A percentile compares a stretch with the other conserved stretches of the same genome.
Conservation (phyloP, 805 yeast genomes). For the Saturnispora hagleri region DNA sequence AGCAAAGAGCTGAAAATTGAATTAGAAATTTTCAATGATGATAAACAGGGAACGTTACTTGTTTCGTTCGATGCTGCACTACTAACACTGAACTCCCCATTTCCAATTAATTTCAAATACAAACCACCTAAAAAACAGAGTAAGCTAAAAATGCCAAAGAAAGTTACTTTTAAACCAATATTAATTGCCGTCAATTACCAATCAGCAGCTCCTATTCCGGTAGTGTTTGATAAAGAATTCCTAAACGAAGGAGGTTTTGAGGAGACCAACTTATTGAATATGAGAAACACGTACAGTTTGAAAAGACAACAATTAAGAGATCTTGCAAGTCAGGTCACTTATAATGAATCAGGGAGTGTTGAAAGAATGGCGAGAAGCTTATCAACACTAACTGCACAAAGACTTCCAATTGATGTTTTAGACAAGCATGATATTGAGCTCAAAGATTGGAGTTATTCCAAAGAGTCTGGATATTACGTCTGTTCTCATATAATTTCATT, state of each 20-base stretch:
- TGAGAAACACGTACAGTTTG: not conserved
- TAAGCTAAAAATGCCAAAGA: not conserved
- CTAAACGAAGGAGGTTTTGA: constrained; percentile 1
- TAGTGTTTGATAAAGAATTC: constrained; percentile 5
- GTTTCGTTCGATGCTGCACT: constrained; percentile 3
- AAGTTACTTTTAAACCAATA: not conserved
- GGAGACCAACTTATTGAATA: not conserved
- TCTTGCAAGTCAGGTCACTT: not conserved
- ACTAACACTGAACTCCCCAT: constrained; percentile 1
- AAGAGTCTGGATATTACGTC: not conserved
- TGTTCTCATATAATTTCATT: constrained; percentile 1
- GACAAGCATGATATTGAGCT: constrained; percentile 1
- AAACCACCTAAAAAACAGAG: not conserved
- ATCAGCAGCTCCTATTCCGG: constrained; percentile 4
- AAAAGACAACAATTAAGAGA: not conserved
- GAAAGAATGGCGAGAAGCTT: not conserved
- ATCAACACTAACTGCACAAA: not conserved
- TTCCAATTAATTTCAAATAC: constrained; percentile 1
- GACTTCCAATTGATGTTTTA: constrained; percentile 1
- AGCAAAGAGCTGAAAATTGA: not conserved
- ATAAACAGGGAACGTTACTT: not conserved
- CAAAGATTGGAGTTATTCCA: not conserved
- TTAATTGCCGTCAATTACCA: not conserved
- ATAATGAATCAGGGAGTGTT: not conserved
- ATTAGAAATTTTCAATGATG: not conserved